Evolutionary conservation across 1,139 yeast genomes (phyloP).

Genomic region (Sugiyamaella grinbergsii): DNA sequence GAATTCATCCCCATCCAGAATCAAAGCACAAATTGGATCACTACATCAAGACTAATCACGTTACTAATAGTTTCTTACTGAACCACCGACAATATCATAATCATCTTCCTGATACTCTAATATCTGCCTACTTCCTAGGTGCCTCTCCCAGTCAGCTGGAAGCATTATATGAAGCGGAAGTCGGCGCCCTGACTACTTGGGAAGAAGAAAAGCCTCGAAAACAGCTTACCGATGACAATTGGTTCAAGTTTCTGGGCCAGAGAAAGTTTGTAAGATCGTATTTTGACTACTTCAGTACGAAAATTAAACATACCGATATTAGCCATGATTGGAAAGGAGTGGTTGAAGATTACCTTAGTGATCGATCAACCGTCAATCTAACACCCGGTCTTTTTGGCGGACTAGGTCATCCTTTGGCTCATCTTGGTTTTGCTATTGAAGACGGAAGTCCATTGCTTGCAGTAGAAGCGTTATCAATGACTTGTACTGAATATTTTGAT

Average conservation of each 20-base stretch:
- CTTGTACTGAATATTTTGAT: constrained; percentile 27
- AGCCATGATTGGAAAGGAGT: constrained; percentile 37
- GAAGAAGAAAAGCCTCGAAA: constrained; percentile 40
- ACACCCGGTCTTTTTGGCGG: constrained; percentile 36
- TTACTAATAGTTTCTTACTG: constrained; percentile 36
- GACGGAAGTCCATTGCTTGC: constrained; percentile 38
- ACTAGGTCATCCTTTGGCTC: constrained; percentile 39
- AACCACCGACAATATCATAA: constrained; percentile 39
- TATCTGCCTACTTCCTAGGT: constrained; percentile 32
- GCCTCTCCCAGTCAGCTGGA: constrained; percentile 29
- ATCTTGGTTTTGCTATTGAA: constrained; percentile 42
- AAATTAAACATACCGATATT: constrained; percentile 35
- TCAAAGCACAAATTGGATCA: constrained; percentile 33
- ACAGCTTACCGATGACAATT: constrained; percentile 40
- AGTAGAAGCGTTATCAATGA: constrained; percentile 38
- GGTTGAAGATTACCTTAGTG: constrained; percentile 27
- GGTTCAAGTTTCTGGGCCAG: constrained; percentile 38
- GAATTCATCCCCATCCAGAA: constrained; percentile 27
- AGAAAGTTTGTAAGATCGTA: constrained; percentile 38
- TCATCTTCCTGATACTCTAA: constrained; percentile 37
- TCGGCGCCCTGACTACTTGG: constrained; percentile 33
- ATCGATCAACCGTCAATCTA: constrained; percentile 24
- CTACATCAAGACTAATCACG: constrained; percentile 40
- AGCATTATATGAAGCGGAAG: constrained; percentile 33
- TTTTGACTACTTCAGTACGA: constrained; percentile 39